phyloP scores from a whole-genome alignment of 495 filamentous ascomycete genomes.

The Penicillium steckii region DNA sequence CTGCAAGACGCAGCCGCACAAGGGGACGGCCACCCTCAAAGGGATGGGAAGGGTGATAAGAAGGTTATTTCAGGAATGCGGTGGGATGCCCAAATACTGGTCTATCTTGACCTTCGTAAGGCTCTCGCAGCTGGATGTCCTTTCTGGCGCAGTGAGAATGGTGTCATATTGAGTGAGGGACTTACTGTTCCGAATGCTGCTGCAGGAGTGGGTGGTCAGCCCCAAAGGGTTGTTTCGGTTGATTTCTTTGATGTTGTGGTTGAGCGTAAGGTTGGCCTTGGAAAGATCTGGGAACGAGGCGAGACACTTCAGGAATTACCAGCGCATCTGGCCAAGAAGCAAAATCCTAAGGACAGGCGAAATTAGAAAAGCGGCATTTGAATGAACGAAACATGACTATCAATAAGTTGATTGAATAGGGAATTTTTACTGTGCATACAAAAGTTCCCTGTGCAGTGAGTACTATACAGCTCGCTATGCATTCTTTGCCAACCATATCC shows the following conservation, averaged over 20 bases:
- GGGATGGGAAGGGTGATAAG: slow-evolving; percentile 9
- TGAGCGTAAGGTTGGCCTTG: slow-evolving; percentile 56
- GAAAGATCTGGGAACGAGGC: slow-evolving; percentile 65
- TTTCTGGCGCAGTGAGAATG: slow-evolving; percentile 89
- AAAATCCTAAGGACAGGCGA: slow-evolving; percentile 35
- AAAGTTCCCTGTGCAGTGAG: too few species aligned
- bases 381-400: background rate
- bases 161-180: slow-evolving; percentile 59
- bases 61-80: slow-evolving; percentile 85
- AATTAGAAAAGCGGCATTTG: slow-evolving; percentile 6
- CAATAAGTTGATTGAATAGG: too few species aligned
- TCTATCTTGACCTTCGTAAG: slow-evolving; percentile 73
- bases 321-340: slow-evolving; percentile 24
- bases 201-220: slow-evolving; percentile 12
- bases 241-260: slow-evolving; percentile 52
- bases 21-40: background rate
- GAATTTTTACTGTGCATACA: too few species aligned
- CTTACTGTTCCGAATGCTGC: slow-evolving; percentile 17
- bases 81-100: slow-evolving; percentile 68
- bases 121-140: slow-evolving; percentile 64
- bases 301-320: slow-evolving; percentile 54
- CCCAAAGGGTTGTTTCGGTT: slow-evolving; percentile 35
- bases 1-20: slow-evolving; percentile 17
- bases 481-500: background rate
- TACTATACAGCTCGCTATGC: background rate